Evolutionary conservation across 768 basidiomycete species (phyloP), one percentile per base, ranked within the genome.

Genomic region (Tephrocybe sp.): DNA sequence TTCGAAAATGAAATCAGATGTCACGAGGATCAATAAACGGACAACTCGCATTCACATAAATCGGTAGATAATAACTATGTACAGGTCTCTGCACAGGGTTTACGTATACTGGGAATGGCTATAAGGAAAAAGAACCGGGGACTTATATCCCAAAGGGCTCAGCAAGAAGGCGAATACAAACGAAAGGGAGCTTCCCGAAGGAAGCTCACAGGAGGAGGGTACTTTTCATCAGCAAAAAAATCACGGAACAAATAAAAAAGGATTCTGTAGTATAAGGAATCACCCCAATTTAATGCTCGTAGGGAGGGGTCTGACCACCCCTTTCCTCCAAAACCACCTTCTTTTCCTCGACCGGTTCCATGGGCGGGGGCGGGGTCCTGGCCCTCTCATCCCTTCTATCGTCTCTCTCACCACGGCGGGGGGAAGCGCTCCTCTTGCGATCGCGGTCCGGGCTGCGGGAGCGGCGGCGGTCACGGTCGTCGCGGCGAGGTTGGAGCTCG

Each of bases 371-470:
- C n/a, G 78, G 83, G 40, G 84, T 81, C 65, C 76, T 74, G 21
- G 79, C 78, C 51, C 73, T 71, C 44, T 81, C 81, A 23, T 49
- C 51, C 51, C 54, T 55, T 43, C 55, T 53, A 21, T 56, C 55
- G 20, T 55, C 54, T 36, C 51, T 44, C 14, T 46, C 56, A 48
- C 25, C 42, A 40, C 53, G 53, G 30, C 38, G 36, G 18, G 56
- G 56, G 6, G 56, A 57, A 12, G 45, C 39, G 20, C 56, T 58
- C 33, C 63, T 40, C 51, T 48, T 43, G 49, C 48, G 56, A 12
- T 65, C 68, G 65, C 65, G 76, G 76, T 53, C 77, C 68, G 6
- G 50, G 14, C 76, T 78, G 38, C 77, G 73, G 69, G 77, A 80
- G 45, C 77, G 71, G 63, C 75, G 69, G 61, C 69, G 57, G 53